These are phyloP conservation scores for Strobilomyces dryophilus DNA, from an alignment of 768 basidiomycete genomes.

Conservation along the genomic window DNA sequence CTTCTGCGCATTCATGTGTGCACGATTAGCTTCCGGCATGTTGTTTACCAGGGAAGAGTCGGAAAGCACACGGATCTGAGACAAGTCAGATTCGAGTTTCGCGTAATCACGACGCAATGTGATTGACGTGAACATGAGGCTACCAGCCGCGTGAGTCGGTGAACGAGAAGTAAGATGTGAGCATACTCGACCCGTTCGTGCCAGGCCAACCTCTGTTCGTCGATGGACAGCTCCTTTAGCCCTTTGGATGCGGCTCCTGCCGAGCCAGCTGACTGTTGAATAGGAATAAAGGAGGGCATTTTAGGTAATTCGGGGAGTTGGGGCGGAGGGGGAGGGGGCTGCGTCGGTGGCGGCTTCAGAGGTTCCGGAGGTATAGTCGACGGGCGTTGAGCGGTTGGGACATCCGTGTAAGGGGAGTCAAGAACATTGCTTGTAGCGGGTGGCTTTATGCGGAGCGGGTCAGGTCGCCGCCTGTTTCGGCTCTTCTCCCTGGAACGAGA, in stretches of 20 bases:
- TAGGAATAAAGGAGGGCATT: constrained; percentile 17
- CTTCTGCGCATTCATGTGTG: constrained; percentile 22
- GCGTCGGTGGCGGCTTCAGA: constrained; percentile 11
- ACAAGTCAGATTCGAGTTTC: constrained; percentile 32
- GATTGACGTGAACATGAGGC: constrained; percentile 35
- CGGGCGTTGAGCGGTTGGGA: not conserved
- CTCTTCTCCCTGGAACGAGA: constrained; percentile 12
- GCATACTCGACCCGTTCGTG: constrained; percentile 39
- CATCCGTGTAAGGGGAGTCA: not conserved
- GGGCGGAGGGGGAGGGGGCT: constrained; percentile 19
- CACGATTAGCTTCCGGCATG: constrained; percentile 26
- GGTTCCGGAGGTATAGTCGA: constrained; percentile 13
- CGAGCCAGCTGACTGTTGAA: constrained; percentile 5
- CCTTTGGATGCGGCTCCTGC: constrained; percentile 1
- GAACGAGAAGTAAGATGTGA: not conserved
- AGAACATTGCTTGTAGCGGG: not conserved
- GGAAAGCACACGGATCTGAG: constrained; percentile 22
- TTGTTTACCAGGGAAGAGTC: constrained; percentile 19
- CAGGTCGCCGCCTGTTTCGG: constrained; percentile 3
- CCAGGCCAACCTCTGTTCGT: constrained; percentile 38
- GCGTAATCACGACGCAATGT: constrained; percentile 30
- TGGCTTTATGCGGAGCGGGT: not conserved
- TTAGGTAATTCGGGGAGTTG: constrained; percentile 16
- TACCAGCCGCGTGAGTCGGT: constrained; percentile 12
- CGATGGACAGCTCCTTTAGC: constrained; percentile 26